Evolutionary conservation across 192 early-diverging fungal genomes (phyloP), one percentile per base, ranked within the genome.

Genomic region (Backusella mclennaniae): DNA sequence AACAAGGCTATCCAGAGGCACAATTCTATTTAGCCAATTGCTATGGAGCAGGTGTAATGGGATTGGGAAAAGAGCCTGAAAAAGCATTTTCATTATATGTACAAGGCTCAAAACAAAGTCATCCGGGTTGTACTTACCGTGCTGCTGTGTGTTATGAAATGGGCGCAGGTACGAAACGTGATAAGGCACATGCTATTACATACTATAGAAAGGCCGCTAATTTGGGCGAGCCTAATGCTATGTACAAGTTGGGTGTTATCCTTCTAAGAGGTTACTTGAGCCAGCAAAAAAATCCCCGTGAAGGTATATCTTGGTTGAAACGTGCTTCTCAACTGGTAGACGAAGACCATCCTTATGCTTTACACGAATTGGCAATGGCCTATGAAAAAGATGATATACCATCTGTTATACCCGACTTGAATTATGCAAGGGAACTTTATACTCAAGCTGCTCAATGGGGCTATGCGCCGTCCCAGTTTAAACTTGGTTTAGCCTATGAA

Each of bases 161-260:
- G 29, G 97, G 96, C 41, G 93, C 94, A 26, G 98, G 98, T 41
- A 96, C 95, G 26, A 95, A 96, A 68, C 85, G 91, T 14, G 97
- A 98, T 80, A 84, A 90, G 21, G 79, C 84, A 38, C 90, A 94
- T 26, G 93, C 97, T 4, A 87, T 96, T 56, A 95, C 97, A 83
- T 99, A 94, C 79, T 99, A 96, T 84, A 88, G 94, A 71, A 97
- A 99, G 82, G 92, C 96, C 0, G 96, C 97, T 2, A 90, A 92
- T 12, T 84, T 97, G 73, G 93, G 95, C 49, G 95, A 98, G 76
- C 91, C 94, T 17, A 90, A 92, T 0, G 95, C 95, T 23, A 99
- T 99, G 98, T 97, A 96, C 89, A 99, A 98, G 84, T 87, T 98
- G 26, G 97, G 97, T 36, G 91, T 96, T 86, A 92, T 98, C 23